A percentile compares a stretch with the other conserved stretches of the same genome.
These are phyloP conservation scores for Mycena maculata DNA, from an alignment of 768 basidiomycete genomes.

Conservation along the genomic window DNA sequence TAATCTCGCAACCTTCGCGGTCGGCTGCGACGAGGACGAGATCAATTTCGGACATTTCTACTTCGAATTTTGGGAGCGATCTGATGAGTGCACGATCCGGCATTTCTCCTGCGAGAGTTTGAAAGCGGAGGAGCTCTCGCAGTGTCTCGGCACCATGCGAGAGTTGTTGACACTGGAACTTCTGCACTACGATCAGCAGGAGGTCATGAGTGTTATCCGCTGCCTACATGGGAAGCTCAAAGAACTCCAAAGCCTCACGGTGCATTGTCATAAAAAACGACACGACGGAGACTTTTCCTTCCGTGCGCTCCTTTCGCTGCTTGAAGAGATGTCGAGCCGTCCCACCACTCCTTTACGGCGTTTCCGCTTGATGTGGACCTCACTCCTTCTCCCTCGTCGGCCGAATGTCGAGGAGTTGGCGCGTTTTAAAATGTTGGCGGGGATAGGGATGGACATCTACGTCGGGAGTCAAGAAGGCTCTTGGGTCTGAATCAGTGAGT, in stretches of 20 bases:
- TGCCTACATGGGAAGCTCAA: conserved; percentile 4
- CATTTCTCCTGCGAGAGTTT: conserved; percentile 6
- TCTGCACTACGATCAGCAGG: conserved; percentile 14
- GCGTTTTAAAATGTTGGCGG: not conserved
- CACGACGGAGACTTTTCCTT: conserved; percentile 15
- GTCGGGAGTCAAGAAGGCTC: conserved; percentile 1
- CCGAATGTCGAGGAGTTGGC: not conserved
- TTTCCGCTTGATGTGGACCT: conserved; percentile 10
- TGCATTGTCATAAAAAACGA: not conserved
- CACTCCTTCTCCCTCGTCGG: conserved; percentile 10
- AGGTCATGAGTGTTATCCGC: not conserved
- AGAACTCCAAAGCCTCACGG: conserved; percentile 4
- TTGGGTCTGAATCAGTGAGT: conserved; percentile 1
- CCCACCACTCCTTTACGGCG: not conserved
- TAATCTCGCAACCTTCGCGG: not conserved
- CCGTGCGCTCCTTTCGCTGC: not conserved
- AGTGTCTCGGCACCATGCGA: not conserved
- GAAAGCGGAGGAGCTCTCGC: not conserved
- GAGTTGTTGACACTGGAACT: conserved; percentile 12
- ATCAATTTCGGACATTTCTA: not conserved
- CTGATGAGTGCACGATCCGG: not conserved
- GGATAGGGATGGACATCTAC: conserved; percentile 7
- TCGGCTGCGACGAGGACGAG: not conserved
- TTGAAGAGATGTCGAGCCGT: not conserved
- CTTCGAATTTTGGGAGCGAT: not conserved